These are phyloP conservation scores for Polychaeton citri DNA, from an alignment of 2,329 filamentous ascomycete species.

Conservation along the genomic window DNA sequence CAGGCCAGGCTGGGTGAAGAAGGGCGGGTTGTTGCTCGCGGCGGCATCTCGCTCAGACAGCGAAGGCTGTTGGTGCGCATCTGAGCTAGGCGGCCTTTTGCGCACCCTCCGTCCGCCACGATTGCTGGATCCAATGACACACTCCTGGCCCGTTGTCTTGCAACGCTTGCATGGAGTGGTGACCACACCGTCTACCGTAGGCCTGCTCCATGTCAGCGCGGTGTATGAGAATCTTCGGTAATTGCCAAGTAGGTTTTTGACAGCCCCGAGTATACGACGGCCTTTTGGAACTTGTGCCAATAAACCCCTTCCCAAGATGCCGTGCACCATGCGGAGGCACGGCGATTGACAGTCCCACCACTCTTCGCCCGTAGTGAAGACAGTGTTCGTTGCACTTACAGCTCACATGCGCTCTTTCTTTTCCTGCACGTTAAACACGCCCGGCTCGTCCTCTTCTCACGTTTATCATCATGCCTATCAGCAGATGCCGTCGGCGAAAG, in stretches of 20 bases:
- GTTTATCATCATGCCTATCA: not conserved
- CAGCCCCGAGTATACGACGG: too few relatives aligned
- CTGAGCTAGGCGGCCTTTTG: conserved; percentile 30
- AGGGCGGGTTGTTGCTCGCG: not conserved
- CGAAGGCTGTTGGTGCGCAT: conserved; percentile 19
- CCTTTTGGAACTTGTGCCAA: too few relatives aligned
- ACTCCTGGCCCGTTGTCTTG: conserved; percentile 44
- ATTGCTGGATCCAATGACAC: conserved; percentile 46
- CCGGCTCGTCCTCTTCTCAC: conserved; percentile 9
- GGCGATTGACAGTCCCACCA: too few relatives aligned
- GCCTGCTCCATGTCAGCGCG: conserved; percentile 19
- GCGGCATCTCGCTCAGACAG: conserved; percentile 9
- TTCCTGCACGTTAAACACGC: conserved; percentile 36
- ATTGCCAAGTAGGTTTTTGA: not conserved
- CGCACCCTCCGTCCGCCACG: conserved; percentile 45
- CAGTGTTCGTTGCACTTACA: too few relatives aligned
- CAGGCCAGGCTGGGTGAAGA: not conserved
- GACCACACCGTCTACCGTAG: conserved; percentile 33
- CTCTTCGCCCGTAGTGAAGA: too few relatives aligned
- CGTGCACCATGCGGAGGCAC: too few relatives aligned
- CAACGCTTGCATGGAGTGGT: conserved; percentile 44
- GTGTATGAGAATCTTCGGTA: conserved; percentile 1
- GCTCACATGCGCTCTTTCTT: conserved; percentile 38
- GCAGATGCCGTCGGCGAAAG: not conserved
- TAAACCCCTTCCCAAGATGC: too few relatives aligned